Base-by-base conservation (phyloP, 352 stramenopile species). In the Globisporangium irregulare region DNA sequence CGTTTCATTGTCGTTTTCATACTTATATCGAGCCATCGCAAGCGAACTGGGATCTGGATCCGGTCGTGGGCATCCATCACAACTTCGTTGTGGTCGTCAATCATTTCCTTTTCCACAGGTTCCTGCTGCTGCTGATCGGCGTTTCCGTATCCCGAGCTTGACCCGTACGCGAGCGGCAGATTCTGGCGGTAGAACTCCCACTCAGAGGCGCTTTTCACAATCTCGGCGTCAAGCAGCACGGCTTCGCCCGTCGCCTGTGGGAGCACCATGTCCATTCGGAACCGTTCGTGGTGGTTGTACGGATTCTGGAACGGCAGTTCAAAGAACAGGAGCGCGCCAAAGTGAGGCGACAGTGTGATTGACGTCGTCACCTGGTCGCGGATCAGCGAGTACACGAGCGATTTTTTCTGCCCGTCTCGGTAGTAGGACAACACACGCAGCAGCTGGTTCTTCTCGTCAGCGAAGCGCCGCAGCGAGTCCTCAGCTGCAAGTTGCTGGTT, bases 331-430 rank as follows among this genome's bases (percentile, higher is more conserved):
- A 96, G 77, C 61, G 79, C 71, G 0, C 81, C 93, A 62, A 95
- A 94, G 3, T 74, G 78, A 14, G 92, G 92, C 72, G 91, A 92
- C 7, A 98, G 56, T 15, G 76, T 73, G 15, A 98, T 74, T 24
- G 86, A 75, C 8, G 81, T 95, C 9, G 92, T 98, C 66, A 98
- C 87, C 65, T 93, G 93, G 38, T 96, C 81, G 14, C 88, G 84
- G 27, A 98, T 76, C 27, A 98, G 75, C n/a, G 80, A 80, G 59
- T 96, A 91, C 60, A 98, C 87, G 48, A 98, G 82, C n/a, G 87
- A 83, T 60, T 97, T 96, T 73, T 98, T 98, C 65, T 98, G 88
- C 7, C 93, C 92, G 63, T 98, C 94, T 60, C 94, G 88, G 75
- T 98, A 98, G 75, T 96, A 95, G 20, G 90, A 83, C 14, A 98